phyloP scores from a whole-genome alignment of 495 filamentous ascomycete species.

The Penicillium atrosanguineum region DNA sequence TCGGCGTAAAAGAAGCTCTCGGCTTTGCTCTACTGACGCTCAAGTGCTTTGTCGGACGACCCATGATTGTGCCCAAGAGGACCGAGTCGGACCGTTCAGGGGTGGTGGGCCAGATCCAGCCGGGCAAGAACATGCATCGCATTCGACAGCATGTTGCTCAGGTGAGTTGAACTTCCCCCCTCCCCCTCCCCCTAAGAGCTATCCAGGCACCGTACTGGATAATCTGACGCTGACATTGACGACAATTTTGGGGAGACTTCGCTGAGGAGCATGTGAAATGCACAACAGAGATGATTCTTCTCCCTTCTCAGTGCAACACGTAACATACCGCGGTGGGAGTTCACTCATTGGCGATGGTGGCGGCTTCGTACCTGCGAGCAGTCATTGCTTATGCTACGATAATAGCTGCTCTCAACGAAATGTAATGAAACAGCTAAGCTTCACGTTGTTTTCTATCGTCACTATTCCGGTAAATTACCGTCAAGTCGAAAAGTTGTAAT shows the following conservation, averaged over 20 bases:
- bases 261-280: constrained; percentile 10
- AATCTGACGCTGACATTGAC: constrained; percentile 5
- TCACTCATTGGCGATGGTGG: neutral
- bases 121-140: constrained; percentile 9
- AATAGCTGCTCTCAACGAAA: neutral
- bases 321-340: neutral
- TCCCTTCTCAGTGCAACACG: constrained; percentile 7
- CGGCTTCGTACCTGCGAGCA: neutral
- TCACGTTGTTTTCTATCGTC: neutral
- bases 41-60: constrained; percentile 22
- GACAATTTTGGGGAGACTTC: constrained; percentile 8
- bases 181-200: neutral
- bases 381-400: neutral
- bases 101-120: constrained; percentile 10
- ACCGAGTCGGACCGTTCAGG: constrained; percentile 6
- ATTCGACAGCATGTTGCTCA: constrained; percentile 9
- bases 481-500: too few species aligned
- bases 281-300: constrained; percentile 12
- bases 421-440: neutral
- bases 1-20: constrained; percentile 20
- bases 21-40: constrained; percentile 22
- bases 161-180: neutral
- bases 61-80: constrained; percentile 19
- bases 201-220: neutral
- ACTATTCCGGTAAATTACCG: neutral